Conservation (phyloP, 2,329 filamentous ascomycete genomes). For the Aspergillus brunneoviolaceus region DNA sequence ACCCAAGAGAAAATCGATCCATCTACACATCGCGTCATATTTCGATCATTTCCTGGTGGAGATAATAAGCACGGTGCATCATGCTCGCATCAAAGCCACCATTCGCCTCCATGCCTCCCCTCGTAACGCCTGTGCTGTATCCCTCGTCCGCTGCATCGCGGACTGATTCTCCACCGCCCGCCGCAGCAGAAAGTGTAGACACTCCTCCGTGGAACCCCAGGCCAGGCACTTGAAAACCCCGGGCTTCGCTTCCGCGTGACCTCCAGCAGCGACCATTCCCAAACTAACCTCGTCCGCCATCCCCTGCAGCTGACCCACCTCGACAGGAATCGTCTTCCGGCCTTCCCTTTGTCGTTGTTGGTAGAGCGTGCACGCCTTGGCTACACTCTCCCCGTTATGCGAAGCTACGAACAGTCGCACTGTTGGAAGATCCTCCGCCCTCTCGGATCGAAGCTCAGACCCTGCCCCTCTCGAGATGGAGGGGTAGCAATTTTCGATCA, state of each 20-base stretch:
- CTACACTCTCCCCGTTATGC: constrained; percentile 53
- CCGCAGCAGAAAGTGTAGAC: constrained; percentile 56
- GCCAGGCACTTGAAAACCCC: constrained; percentile 54
- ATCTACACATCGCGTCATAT: not conserved
- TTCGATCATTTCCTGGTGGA: not conserved
- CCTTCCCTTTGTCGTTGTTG: constrained; percentile 42
- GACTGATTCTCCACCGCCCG: constrained; percentile 71
- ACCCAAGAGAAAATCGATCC: not conserved
- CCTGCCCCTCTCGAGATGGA: constrained; percentile 14
- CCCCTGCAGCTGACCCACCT: constrained; percentile 76
- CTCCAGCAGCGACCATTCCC: constrained; percentile 39
- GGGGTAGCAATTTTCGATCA: constrained; percentile 43
- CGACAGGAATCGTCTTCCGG: constrained; percentile 39
- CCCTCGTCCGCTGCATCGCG: constrained; percentile 63
- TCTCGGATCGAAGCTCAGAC: not conserved
- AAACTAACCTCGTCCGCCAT: constrained; percentile 86
- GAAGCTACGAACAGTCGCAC: constrained; percentile 53
- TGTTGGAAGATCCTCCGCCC: constrained; percentile 18
- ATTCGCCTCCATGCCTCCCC: constrained; percentile 52
- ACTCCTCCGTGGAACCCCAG: constrained; percentile 55
- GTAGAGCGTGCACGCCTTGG: constrained; percentile 42
- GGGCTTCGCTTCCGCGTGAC: constrained; percentile 28
- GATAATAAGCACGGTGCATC: not conserved
- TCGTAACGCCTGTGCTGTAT: constrained; percentile 63
- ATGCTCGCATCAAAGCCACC: not conserved